Evolutionary conservation across 352 stramenopile species (phyloP).

Genomic region (Phytopythium mirpurense): DNA sequence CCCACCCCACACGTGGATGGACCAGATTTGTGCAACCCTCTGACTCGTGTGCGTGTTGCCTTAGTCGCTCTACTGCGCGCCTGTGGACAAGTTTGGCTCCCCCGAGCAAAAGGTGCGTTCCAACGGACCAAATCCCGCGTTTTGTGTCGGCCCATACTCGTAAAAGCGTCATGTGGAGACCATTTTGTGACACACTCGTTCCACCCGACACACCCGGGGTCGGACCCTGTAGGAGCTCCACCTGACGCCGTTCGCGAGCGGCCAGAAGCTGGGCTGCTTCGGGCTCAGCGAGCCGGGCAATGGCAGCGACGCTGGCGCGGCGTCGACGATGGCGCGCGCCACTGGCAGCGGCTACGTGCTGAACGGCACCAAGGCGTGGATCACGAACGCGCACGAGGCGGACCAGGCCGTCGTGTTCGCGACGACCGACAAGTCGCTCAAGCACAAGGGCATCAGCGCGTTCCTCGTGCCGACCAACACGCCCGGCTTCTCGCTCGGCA

Average conservation of each 20-base stretch:
- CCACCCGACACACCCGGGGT: no score
- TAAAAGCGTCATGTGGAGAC: no score
- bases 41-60: no score
- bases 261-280: constrained; percentile 93
- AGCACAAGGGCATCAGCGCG: constrained; percentile 95
- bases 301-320: constrained; percentile 92
- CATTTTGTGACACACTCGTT: no score
- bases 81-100: constrained; percentile 92
- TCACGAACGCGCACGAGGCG: constrained; percentile 94
- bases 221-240: constrained; percentile 66
- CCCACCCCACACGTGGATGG: no score
- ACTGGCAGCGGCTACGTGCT: constrained; percentile 91
- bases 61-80: constrained; percentile 95
- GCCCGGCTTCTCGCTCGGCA: constrained; percentile 93
- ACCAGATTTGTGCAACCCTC: neutral
- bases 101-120: constrained; percentile 80
- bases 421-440: constrained; percentile 95
- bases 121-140: neutral
- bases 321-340: constrained; percentile 86
- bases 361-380: constrained; percentile 97
- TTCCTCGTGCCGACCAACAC: constrained; percentile 93
- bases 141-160: no score
- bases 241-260: constrained; percentile 87
- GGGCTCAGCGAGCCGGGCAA: constrained; percentile 92
- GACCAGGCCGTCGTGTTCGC: constrained; percentile 95